These are phyloP conservation scores for Torulaspora pretoriensis DNA, from an alignment of 1,139 yeast species.

Conservation along the genomic window DNA sequence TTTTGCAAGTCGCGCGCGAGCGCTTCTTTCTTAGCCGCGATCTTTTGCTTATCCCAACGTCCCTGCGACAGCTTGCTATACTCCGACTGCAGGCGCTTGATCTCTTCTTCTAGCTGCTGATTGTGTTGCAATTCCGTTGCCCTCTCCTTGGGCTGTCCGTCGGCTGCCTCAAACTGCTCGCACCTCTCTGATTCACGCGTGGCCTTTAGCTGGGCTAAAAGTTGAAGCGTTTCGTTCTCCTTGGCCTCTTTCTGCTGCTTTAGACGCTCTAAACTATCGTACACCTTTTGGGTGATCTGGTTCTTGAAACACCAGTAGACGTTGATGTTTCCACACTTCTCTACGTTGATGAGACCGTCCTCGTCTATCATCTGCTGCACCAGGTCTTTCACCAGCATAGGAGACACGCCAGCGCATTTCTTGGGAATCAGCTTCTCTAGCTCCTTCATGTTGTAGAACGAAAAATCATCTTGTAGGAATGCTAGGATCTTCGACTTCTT, in stretches of 20 bases:
- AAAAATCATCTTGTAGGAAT: constrained; percentile 42
- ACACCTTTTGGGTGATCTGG: constrained; percentile 36
- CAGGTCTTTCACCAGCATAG: constrained; percentile 50
- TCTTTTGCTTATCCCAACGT: constrained; percentile 21
- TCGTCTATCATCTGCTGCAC: constrained; percentile 45
- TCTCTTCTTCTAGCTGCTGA: constrained; percentile 12
- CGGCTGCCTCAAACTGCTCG: constrained; percentile 5
- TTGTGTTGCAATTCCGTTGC: constrained; percentile 7
- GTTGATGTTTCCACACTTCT: constrained; percentile 52
- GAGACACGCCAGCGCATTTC: constrained; percentile 40
- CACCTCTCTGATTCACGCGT: constrained; percentile 13
- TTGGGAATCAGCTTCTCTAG: constrained; percentile 47
- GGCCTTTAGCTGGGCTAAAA: constrained; percentile 16
- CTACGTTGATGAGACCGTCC: constrained; percentile 45
- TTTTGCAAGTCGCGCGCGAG: constrained; percentile 8
- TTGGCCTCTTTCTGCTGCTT: constrained; percentile 14
- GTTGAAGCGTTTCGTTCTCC: constrained; percentile 12
- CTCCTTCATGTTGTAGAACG: constrained; percentile 49
- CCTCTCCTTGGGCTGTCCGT: constrained; percentile 11
- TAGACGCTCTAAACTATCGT: constrained; percentile 19
- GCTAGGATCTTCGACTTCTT: constrained; percentile 40
- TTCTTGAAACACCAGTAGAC: constrained; percentile 52
- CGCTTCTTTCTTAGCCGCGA: constrained; percentile 11
- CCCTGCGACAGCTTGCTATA: constrained; percentile 14
- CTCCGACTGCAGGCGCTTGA: constrained; percentile 9